Conservation (phyloP, 148 eudicot species). For the Spergularia bocconei region DNA sequence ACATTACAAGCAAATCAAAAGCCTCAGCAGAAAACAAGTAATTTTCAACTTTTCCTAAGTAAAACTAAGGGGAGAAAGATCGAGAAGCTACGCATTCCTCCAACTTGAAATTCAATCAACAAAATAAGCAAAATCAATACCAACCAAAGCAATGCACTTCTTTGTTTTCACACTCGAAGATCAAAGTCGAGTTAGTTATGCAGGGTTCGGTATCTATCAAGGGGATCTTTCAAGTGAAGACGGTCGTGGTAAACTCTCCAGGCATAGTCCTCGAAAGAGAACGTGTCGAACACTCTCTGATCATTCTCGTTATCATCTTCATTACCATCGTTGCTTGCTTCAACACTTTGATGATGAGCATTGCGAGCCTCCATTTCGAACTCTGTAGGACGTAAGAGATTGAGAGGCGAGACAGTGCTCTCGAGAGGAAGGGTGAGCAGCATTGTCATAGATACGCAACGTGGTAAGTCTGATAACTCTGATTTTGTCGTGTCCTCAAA, state of each 20-base stretch:
- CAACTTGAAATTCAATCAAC: background rate
- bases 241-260: constrained; percentile 84
- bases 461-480: background rate
- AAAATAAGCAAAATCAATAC: constrained; percentile 7
- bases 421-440: constrained; percentile 66
- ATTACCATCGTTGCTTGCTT: background rate
- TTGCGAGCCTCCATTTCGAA: background rate
- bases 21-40: background rate
- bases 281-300: constrained; percentile 37
- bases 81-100: background rate
- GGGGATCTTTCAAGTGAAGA: constrained; percentile 64
- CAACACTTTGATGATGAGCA: constrained; percentile 3
- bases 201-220: constrained; percentile 50
- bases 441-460: constrained; percentile 55
- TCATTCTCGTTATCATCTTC: constrained; percentile 6
- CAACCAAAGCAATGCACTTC: background rate
- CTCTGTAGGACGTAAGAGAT: constrained; percentile 1
- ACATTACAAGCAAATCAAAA: no score
- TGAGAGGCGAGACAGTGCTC: constrained; percentile 52
- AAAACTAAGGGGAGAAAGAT: background rate
- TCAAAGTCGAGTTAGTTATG: background rate
- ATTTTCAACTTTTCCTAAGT: background rate
- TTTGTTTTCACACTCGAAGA: background rate
- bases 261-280: constrained; percentile 75
- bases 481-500: background rate